A percentile compares a stretch with the other conserved stretches of the same genome.
Conservation (phyloP, 1,284 basidiomycete species). For the Ganoderma lucidum region DNA sequence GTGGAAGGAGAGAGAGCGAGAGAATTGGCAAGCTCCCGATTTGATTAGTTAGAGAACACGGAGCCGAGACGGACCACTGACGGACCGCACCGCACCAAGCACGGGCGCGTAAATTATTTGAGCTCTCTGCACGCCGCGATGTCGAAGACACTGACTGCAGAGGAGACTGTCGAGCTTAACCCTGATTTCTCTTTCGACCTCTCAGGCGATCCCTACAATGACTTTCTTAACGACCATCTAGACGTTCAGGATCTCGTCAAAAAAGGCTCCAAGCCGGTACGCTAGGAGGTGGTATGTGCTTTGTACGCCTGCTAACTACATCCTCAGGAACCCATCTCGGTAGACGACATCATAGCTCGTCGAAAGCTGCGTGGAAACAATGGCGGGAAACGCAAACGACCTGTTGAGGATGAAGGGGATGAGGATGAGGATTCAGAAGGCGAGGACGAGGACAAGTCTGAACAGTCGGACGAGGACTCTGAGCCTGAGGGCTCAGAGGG, state of each 20-base stretch:
- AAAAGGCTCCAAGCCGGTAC: conserved; percentile 70
- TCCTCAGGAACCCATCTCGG: conserved; percentile 77
- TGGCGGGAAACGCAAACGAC: conserved; percentile 66
- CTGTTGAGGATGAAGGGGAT: conserved; percentile 42
- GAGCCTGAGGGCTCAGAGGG: conserved; percentile 42
- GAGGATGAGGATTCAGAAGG: conserved; percentile 38
- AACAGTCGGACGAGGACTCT: conserved; percentile 49
- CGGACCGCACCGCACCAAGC: neutral
- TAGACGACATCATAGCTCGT: conserved; percentile 91
- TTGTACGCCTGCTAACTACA: conserved; percentile 20
- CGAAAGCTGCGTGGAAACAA: conserved; percentile 54
- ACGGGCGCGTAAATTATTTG: conserved; percentile 29
- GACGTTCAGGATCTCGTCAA: conserved; percentile 63
- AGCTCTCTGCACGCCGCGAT: conserved; percentile 26
- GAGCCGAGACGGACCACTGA: conserved; percentile 2
- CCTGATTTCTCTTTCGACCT: conserved; percentile 87
- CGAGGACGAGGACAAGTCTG: conserved; percentile 35
- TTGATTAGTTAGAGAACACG: conserved; percentile 7
- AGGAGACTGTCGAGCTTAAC: conserved; percentile 74
- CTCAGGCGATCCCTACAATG: conserved; percentile 71
- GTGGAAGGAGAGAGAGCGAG: neutral
- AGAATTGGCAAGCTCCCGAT: neutral
- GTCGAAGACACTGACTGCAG: conserved; percentile 27
- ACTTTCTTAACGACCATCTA: conserved; percentile 52
- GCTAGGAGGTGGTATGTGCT: conserved; percentile 37